Base-by-base conservation (phyloP, 2,329 filamentous ascomycete species). In the Monosporascus cannonballus region DNA sequence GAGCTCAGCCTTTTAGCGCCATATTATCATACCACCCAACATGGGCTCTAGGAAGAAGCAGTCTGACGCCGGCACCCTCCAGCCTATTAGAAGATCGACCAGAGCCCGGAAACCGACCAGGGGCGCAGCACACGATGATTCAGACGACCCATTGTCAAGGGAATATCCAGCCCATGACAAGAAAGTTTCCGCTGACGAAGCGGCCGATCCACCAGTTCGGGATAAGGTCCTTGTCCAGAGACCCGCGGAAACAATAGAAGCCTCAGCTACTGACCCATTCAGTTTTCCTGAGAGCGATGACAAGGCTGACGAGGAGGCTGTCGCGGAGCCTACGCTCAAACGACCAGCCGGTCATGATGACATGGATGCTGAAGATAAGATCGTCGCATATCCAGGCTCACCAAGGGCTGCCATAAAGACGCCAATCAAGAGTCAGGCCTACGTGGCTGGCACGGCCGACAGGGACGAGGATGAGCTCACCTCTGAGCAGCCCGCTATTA, bases 21-120 rank as follows among this genome's bases (percentile, higher is more conserved):
- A 14, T 25, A 15, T 17, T 17, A 22, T 18, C 6, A 8, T 18
- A 46, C 27, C 14, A 30, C 24, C 48, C 50, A 53, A 49, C 24
- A 65, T 65, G 59, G 47, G 54, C 27, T 54, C 55, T 17, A 53
- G 56, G 38, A 60, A 51, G 53, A 48, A 34, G 14, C 56, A 39
- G 45, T 37, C 20, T 42, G 34, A 42, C 47, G 18, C 18, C 15
- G 48, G 47, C 38, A 45, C 53, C 30, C 18, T 15, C 34, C 24
- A 48, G n/a, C 14, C 54, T 5, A 27, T 30, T 15, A 55, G 53
- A 51, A 51, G 53, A 51, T 56, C 58, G 25, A 45, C 53, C 20
- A 54, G 56, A 17, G 20, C 48, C 15, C 48, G 45, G 4, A 52
- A 47, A 30, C 50, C 52, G 8, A 46, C 50, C 9, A 25, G 49